phyloP scores from a whole-genome alignment of 805 yeast species.

The Crinitomyces ghanaensis region DNA sequence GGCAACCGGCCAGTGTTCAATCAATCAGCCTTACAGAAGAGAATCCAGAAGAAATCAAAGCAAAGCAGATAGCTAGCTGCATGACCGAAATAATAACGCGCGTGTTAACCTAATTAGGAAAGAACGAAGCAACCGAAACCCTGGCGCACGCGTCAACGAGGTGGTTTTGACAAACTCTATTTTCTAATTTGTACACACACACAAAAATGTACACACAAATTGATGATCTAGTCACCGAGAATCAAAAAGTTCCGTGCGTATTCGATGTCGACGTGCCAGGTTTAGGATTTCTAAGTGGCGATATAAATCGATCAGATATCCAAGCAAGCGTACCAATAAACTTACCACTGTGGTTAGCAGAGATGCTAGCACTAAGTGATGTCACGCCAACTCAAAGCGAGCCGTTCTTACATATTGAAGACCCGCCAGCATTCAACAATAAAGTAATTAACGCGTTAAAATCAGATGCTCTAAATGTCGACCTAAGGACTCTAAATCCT shows the following conservation, averaged over 20 bases:
- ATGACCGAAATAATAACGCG: no score
- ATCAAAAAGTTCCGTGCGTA: slow-evolving; percentile 57
- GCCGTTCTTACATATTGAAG: slow-evolving; percentile 54
- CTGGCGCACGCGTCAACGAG: no score
- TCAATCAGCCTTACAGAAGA: no score
- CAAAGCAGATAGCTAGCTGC: no score
- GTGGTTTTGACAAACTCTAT: no score
- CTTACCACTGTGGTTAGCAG: slow-evolving; percentile 84
- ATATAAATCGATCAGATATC: slow-evolving; percentile 47
- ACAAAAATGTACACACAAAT: no score
- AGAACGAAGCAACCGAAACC: no score
- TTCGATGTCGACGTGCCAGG: slow-evolving; percentile 75
- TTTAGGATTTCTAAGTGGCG: slow-evolving; percentile 75
- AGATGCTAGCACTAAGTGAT: slow-evolving; percentile 45
- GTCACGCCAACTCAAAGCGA: slow-evolving; percentile 17
- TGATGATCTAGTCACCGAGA: slow-evolving; percentile 38
- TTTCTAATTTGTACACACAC: no score
- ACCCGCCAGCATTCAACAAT: slow-evolving; percentile 56
- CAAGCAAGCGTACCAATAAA: slow-evolving; percentile 54
- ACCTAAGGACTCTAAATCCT: slow-evolving; percentile 51
- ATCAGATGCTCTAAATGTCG: slow-evolving; percentile 55
- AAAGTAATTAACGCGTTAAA: slow-evolving; percentile 74
- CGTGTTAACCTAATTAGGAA: no score
- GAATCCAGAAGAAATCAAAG: no score
- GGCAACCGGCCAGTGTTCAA: no score